Conservation (phyloP, 73 alveolate genomes). For the Tetrahymena thermophila region DNA sequence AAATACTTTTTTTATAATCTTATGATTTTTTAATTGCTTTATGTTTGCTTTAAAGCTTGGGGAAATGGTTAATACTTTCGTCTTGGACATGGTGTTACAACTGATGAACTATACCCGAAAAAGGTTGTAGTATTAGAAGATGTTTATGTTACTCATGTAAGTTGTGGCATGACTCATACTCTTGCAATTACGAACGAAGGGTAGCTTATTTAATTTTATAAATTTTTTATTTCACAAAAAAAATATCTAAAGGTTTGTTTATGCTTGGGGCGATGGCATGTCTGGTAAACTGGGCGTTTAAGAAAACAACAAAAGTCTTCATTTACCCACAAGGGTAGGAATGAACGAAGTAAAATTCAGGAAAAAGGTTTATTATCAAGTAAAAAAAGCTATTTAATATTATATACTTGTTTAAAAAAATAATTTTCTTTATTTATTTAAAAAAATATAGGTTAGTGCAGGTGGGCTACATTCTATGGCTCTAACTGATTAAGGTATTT, state of each 20-base stretch:
- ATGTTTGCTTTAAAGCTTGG: neutral
- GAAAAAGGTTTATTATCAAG: neutral
- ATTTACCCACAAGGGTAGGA: neutral
- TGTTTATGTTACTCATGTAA: conserved; percentile 31
- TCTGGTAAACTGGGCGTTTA: neutral
- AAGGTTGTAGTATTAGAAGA: conserved; percentile 25
- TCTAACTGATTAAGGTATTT: conserved; percentile 34
- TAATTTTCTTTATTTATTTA: neutral
- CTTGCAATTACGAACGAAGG: conserved; percentile 41
- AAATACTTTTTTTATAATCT: neutral
- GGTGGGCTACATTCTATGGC: conserved; percentile 36
- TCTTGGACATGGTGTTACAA: conserved; percentile 41
- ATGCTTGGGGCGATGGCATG: conserved; percentile 1
- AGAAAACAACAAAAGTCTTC: neutral
- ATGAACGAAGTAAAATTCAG: neutral
- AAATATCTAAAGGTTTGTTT: neutral
- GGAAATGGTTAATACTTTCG: conserved; percentile 45
- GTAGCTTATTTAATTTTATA: neutral
- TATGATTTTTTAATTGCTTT: neutral
- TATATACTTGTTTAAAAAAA: neutral
- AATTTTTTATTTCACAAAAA: neutral
- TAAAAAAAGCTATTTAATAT: neutral
- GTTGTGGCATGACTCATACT: conserved; percentile 29
- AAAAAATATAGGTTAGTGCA: neutral
- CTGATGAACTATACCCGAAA: conserved; percentile 36